Evolutionary conservation across 345 rosid genomes (phyloP).

Genomic region (Aquilaria yunnanensis): DNA sequence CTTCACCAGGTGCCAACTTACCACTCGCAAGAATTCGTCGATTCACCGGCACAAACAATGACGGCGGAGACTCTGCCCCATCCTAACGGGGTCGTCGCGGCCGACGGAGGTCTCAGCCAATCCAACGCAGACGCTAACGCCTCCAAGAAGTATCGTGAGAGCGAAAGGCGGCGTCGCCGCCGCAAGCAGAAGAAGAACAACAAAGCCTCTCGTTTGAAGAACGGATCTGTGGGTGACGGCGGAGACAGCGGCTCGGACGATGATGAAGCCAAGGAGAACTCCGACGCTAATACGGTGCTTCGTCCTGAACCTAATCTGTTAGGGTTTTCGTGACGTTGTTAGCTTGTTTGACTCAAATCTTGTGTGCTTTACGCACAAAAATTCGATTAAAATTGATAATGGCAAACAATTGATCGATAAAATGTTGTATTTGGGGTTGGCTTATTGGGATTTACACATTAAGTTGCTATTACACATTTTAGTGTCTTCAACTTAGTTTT

Average conservation of each 20-base stretch:
- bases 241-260: slow-evolving; percentile 33
- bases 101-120: slow-evolving; percentile 43
- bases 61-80: slow-evolving; percentile 41
- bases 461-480: background rate
- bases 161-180: slow-evolving; percentile 89
- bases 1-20: too few relatives aligned
- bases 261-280: slow-evolving; percentile 44
- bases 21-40: background rate
- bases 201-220: slow-evolving; percentile 20
- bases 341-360: background rate
- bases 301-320: slow-evolving; percentile 4
- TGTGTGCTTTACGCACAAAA: background rate
- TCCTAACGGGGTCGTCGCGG: slow-evolving; percentile 14
- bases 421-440: background rate
- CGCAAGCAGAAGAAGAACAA: slow-evolving; percentile 98
- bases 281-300: slow-evolving; percentile 48
- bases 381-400: background rate
- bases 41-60: slow-evolving; percentile 19
- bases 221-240: slow-evolving; percentile 15
- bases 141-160: slow-evolving; percentile 66
- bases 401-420: background rate
- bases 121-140: slow-evolving; percentile 18
- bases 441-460: background rate
- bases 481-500: background rate
- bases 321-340: slow-evolving; percentile 23